Conservation (phyloP, 108 stramenopile genomes). For the Cyclotella baltica region DNA sequence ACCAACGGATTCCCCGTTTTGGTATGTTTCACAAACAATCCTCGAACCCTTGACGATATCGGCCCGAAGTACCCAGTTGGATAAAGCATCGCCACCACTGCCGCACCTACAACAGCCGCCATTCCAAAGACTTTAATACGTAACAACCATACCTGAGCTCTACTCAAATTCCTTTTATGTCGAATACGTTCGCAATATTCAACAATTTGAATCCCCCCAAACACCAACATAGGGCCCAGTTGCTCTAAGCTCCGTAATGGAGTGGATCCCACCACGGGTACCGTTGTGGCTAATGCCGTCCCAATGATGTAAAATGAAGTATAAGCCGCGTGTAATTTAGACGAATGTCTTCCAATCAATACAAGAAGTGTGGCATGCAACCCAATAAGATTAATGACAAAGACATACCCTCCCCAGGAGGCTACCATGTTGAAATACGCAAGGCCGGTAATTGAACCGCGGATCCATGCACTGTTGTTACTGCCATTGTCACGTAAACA, state of each 20-base stretch:
- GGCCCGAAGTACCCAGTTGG: constrained; percentile 95
- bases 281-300: constrained; percentile 89
- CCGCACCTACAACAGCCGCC: constrained; percentile 25
- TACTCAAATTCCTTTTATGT: constrained; percentile 51
- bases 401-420: constrained; percentile 99
- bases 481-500: constrained; percentile 22
- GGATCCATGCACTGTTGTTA: constrained; percentile 27
- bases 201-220: constrained; percentile 78
- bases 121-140: constrained; percentile 65
- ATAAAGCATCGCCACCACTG: constrained; percentile 56
- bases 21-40: constrained; percentile 93
- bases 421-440: constrained; percentile 98
- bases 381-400: constrained; percentile 97
- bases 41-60: constrained; percentile 84
- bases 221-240: constrained; percentile 79
- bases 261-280: constrained; percentile 89
- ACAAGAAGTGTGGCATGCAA: constrained; percentile 85
- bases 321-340: constrained; percentile 90
- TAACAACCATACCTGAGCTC: constrained; percentile 55
- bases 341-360: constrained; percentile 82
- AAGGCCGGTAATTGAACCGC: constrained; percentile 63
- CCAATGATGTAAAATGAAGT: constrained; percentile 93
- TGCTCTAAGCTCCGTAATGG: constrained; percentile 90
- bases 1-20: constrained; percentile 95
- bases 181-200: constrained; percentile 66